phyloP scores from a whole-genome alignment of 768 basidiomycete species.

The Rhodotorula graminis region DNA sequence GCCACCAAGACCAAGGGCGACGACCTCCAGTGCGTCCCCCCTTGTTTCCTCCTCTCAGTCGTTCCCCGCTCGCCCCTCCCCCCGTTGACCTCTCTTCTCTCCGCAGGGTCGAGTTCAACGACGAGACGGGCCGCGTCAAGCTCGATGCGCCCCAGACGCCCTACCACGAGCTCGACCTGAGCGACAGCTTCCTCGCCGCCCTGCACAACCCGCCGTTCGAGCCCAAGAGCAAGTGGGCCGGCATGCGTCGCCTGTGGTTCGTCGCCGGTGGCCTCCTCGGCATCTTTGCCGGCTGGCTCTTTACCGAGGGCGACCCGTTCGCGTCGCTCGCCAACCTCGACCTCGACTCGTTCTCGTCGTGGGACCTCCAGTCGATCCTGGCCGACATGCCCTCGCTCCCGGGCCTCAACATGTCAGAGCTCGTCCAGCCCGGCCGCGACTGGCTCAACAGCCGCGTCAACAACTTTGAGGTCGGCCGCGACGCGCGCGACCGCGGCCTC shows the following conservation, averaged over 20 bases:
- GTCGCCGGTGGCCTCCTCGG: constrained; percentile 22
- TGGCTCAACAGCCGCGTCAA: constrained; percentile 27
- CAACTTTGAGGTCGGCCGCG: constrained; percentile 39
- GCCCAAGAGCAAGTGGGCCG: constrained; percentile 14
- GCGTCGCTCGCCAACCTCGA: constrained; percentile 21
- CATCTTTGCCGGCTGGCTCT: constrained; percentile 27
- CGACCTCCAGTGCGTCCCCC: not conserved
- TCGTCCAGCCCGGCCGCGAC: constrained; percentile 27
- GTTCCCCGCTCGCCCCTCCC: not conserved
- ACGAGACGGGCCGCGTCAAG: constrained; percentile 22
- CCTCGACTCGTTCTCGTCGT: constrained; percentile 18
- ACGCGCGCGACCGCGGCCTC: constrained; percentile 28
- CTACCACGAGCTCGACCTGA: constrained; percentile 37
- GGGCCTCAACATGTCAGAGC: constrained; percentile 20
- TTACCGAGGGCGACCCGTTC: constrained; percentile 35
- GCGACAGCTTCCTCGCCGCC: constrained; percentile 26
- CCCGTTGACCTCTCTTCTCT: too few relatives aligned
- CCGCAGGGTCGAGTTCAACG: constrained; percentile 19
- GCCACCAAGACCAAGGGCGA: not conserved
- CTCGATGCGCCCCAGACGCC: constrained; percentile 30
- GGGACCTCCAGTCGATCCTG: constrained; percentile 30
- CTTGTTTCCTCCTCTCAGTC: too few relatives aligned
- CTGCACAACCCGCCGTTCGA: constrained; percentile 22
- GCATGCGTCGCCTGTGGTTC: constrained; percentile 13
- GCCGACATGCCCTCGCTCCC: constrained; percentile 28